Evolutionary conservation across 352 stramenopile species (phyloP).

Genomic region (Thraustochytrium sp.): DNA sequence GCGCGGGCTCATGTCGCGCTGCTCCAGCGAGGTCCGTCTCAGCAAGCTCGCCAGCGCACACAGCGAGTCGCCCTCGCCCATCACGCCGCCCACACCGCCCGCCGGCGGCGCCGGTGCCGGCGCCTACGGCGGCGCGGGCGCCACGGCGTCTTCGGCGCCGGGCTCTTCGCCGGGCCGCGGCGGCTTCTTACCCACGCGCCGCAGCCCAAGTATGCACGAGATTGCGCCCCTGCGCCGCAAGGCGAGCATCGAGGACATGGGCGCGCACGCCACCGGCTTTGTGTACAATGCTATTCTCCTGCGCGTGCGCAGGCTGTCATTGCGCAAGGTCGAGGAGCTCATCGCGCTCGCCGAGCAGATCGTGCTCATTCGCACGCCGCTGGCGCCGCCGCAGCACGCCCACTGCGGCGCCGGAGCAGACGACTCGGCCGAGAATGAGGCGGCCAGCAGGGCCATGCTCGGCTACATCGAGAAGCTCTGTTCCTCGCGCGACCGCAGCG

Average conservation of each 20-base stretch:
- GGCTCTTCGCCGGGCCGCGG: background rate
- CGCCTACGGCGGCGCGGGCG: background rate
- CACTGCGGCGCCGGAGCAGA: background rate
- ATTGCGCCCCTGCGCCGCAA: background rate
- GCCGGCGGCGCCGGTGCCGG: background rate
- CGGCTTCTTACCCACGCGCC: background rate
- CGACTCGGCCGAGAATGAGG: background rate
- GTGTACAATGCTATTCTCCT: constrained; percentile 28
- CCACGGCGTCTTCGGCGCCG: background rate
- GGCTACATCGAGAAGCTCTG: constrained; percentile 21
- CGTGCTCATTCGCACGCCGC: background rate
- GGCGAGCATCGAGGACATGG: constrained; percentile 30
- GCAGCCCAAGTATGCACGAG: background rate
- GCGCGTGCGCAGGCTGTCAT: background rate
- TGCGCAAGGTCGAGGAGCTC: constrained; percentile 25
- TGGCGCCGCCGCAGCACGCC: background rate
- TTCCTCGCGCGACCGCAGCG: background rate
- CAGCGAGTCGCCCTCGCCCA: background rate
- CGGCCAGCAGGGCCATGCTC: background rate
- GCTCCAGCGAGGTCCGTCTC: background rate
- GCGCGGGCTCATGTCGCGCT: background rate
- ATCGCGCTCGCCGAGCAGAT: constrained; percentile 26
- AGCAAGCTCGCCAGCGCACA: background rate
- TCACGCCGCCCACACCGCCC: background rate
- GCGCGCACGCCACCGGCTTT: constrained; percentile 9